These are phyloP conservation scores for Exophiala calicioides DNA, from an alignment of 2,329 filamentous ascomycete genomes.

Conservation along the genomic window DNA sequence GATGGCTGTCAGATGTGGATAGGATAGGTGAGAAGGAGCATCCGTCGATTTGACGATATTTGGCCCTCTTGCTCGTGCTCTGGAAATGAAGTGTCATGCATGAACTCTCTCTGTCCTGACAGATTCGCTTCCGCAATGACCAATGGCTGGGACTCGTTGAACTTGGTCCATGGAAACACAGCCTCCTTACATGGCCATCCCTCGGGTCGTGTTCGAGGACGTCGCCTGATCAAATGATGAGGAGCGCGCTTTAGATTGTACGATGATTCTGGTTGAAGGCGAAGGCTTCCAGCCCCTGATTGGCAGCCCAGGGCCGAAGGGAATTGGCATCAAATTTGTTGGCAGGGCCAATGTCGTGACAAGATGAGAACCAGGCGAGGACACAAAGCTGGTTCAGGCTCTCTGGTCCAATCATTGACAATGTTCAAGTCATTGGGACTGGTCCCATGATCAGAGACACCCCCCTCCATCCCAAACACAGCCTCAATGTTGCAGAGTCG, in stretches of 20 bases:
- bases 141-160: too few species aligned
- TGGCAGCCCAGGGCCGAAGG: constrained; percentile 1
- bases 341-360: constrained; percentile 7
- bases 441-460: not conserved
- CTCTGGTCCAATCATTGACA: constrained; percentile 5
- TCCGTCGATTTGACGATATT: too few species aligned
- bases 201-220: too few species aligned
- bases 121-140: too few species aligned
- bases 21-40: too few species aligned
- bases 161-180: too few species aligned
- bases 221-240: too few species aligned
- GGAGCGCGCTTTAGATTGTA: too few species aligned
- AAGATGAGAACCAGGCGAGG: constrained; percentile 1
- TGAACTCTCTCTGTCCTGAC: too few species aligned
- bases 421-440: not conserved
- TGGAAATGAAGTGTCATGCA: not conserved
- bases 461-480: not conserved
- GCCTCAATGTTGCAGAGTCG: constrained; percentile 2
- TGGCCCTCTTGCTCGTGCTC: not conserved
- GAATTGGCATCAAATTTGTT: constrained; percentile 7
- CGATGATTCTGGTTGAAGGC: not conserved
- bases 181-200: too few species aligned
- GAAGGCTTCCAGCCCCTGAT: not conserved
- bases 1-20: constrained; percentile 6
- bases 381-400: not conserved